phyloP scores from a whole-genome alignment of 1,139 yeast species.

The Zygoascus meyerae region DNA sequence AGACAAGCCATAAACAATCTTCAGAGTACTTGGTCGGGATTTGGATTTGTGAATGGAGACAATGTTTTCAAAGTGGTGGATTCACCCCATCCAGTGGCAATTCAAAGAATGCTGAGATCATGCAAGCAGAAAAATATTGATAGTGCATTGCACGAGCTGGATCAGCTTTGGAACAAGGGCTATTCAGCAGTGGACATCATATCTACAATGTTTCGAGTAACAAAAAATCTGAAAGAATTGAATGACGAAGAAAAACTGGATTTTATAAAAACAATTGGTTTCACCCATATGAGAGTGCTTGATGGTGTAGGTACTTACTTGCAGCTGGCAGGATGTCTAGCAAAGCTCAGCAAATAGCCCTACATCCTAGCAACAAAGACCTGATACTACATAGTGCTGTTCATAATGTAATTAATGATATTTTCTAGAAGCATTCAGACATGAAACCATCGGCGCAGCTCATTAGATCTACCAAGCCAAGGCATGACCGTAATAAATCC shows the following conservation, averaged over 20 bases:
- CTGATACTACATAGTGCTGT: not conserved
- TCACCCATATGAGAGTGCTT: constrained; percentile 81
- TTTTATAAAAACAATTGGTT: constrained; percentile 78
- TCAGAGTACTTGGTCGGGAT: constrained; percentile 92
- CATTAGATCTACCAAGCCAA: constrained; percentile 6
- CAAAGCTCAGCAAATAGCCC: constrained; percentile 43
- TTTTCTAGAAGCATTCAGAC: not conserved
- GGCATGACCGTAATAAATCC: constrained; percentile 30
- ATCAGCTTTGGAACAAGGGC: constrained; percentile 78
- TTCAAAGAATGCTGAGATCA: constrained; percentile 66
- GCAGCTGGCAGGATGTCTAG: constrained; percentile 78
- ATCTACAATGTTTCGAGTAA: constrained; percentile 82
- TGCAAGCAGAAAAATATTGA: constrained; percentile 51
- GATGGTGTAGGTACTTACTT: constrained; percentile 89
- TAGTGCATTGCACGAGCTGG: constrained; percentile 60
- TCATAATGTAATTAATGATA: not conserved
- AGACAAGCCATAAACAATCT: constrained; percentile 93
- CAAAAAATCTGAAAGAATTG: constrained; percentile 65
- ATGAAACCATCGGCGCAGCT: constrained; percentile 5
- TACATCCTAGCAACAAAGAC: not conserved
- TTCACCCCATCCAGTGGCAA: constrained; percentile 89
- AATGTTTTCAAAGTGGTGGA: constrained; percentile 95
- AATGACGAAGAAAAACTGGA: constrained; percentile 53
- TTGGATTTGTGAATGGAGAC: constrained; percentile 80
- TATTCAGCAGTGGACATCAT: constrained; percentile 92